Evolutionary conservation across 148 eudicot species (phyloP), one percentile per base, ranked within the genome.

Genomic region (Nepenthes mirabilis): DNA sequence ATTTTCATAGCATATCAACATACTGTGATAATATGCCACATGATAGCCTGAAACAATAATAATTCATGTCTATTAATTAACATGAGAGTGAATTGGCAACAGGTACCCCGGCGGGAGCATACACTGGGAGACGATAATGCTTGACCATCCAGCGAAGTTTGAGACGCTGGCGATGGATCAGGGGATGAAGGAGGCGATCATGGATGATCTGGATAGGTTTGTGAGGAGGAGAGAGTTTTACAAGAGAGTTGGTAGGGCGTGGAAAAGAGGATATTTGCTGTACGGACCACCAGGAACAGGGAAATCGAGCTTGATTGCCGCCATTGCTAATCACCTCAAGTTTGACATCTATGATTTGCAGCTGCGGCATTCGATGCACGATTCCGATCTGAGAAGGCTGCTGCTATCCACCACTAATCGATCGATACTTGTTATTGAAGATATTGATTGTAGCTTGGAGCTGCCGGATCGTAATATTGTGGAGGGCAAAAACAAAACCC

Each of bases 281-380:
- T 75, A 71, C 40, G 79, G 79, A 12, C 79, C 79, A 8, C 79
- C 79, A 11, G 79, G 79, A 49, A 75, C 79, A 0, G 79, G 79
- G 11, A 75, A 75, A 14, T 75, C 79, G 0, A 75, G 79, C 70
- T 57, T 75, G 53, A 60, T 75, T 40, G 79, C 79, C 0, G 79
- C 79, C 37, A 75, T 75, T 71, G 79, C 79, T 10, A 75, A 75
- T 47, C 32, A 75, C 67, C 64, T 75, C 13, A 65, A 67, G 55
- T 75, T 75, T 8, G 69, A 75, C 45, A 60, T 75, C 34, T 75
- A 63, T 57, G 79, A 75, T 52, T 34, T 75, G 50, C 75, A 75
- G 64, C 70, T 75, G 45, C 6, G 45, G 6, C 4, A 40, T 40
- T 40, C 8, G 4, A 40, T 40, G 45, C 45, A 8, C 45, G 45